Percentiles rank a stretch among this genome's conserved stretches.
Evolutionary conservation across 1,284 basidiomycete species (phyloP).

Genomic region (Ceratobasidium sp.): DNA sequence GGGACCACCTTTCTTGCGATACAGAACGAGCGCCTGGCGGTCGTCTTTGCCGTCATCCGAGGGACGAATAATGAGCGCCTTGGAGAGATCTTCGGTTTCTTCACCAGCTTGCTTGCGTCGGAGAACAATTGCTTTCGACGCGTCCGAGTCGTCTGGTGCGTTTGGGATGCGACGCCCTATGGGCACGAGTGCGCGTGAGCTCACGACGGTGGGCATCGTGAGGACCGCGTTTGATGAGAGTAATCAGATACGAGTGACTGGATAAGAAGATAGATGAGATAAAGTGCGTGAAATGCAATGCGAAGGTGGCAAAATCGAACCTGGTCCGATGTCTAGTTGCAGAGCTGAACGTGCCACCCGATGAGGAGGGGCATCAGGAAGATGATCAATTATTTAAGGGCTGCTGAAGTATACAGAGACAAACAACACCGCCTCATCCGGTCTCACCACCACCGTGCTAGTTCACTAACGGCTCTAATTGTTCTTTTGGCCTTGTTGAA

Average conservation of each 20-base stretch:
- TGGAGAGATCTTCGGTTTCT: conserved; percentile 40
- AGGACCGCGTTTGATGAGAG: background rate
- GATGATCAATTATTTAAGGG: background rate
- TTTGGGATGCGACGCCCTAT: conserved; percentile 36
- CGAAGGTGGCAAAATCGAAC: too few relatives aligned
- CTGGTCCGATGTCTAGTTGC: background rate
- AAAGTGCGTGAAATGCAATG: background rate
- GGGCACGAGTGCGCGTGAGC: conserved; percentile 36
- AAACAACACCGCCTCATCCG: conserved; percentile 9
- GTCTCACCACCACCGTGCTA: conserved; percentile 9
- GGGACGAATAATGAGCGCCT: conserved; percentile 38
- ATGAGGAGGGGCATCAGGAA: conserved; percentile 1
- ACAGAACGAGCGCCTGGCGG: conserved; percentile 43
- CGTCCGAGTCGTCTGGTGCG: conserved; percentile 33
- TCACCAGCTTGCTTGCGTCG: conserved; percentile 33
- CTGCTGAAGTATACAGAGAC: background rate
- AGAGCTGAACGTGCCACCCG: background rate
- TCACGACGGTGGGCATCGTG: conserved; percentile 43
- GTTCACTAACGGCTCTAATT: background rate
- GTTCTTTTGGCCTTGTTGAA: too few relatives aligned
- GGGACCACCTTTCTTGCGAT: conserved; percentile 36
- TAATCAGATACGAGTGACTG: too few relatives aligned
- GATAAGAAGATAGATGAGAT: too few relatives aligned
- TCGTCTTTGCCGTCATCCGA: conserved; percentile 38
- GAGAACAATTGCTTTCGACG: conserved; percentile 38